These are phyloP conservation scores for Cymbopogon citratus DNA, from an alignment of 176 grass and related monocot species.

Conservation along the genomic window DNA sequence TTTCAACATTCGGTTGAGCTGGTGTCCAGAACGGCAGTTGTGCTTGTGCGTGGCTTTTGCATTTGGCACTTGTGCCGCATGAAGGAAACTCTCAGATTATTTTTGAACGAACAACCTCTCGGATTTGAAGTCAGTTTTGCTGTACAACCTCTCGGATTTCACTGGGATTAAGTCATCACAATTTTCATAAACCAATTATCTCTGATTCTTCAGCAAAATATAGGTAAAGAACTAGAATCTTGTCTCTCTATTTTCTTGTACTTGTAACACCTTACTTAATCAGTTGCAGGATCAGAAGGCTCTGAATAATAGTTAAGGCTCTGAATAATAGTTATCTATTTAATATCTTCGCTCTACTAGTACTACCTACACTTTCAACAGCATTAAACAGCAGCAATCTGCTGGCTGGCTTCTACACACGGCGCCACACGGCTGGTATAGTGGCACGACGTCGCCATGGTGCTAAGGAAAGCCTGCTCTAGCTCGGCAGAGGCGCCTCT, in stretches of 20 bases:
- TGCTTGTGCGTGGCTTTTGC: background rate
- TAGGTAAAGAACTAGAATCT: background rate
- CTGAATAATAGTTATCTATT: too few relatives aligned
- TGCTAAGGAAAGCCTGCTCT: too few relatives aligned
- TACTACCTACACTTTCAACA: too few relatives aligned
- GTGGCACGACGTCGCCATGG: too few relatives aligned
- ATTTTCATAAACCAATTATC: background rate
- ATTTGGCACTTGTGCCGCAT: background rate
- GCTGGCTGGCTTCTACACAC: too few relatives aligned
- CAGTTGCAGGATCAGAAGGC: background rate
- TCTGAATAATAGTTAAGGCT: too few relatives aligned
- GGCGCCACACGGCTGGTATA: too few relatives aligned
- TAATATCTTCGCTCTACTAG: too few relatives aligned
- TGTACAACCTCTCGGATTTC: background rate
- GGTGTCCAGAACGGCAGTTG: too few relatives aligned
- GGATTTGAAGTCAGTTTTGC: background rate
- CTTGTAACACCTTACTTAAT: background rate
- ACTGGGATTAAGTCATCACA: background rate
- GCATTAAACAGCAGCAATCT: too few relatives aligned
- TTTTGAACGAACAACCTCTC: background rate
- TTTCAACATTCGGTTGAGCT: too few relatives aligned
- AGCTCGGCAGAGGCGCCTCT: conserved; percentile 17
- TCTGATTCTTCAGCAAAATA: background rate
- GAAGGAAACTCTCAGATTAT: background rate
- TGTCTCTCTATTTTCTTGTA: background rate